Percentiles rank a stretch among this genome's conserved stretches.
phyloP scores from a whole-genome alignment of 306 rosid species.

The Bauhinia variegata region DNA sequence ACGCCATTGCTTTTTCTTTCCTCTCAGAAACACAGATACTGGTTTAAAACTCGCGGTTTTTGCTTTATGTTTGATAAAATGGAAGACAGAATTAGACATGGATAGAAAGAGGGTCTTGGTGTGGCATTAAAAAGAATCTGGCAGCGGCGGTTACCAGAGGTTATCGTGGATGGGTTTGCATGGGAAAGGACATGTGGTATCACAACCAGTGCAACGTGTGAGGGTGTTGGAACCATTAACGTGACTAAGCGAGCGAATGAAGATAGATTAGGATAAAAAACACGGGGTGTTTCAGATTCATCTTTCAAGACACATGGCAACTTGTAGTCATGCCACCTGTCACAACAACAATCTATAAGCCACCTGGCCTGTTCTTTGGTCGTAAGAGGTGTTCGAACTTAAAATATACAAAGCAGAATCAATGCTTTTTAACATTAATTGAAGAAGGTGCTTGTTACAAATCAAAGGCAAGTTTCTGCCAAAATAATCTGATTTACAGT shows the following conservation, averaged over 20 bases:
- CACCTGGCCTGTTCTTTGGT: conserved; percentile 27
- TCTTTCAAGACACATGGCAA: conserved; percentile 41
- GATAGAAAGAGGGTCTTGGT: neutral
- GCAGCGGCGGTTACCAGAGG: conserved; percentile 46
- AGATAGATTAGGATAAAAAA: conserved; percentile 9
- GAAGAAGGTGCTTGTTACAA: no score
- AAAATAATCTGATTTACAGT: conserved; percentile 47
- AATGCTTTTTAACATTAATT: no score
- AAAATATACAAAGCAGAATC: no score
- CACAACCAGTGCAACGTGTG: conserved; percentile 47
- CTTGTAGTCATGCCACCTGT: neutral
- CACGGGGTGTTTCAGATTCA: no score
- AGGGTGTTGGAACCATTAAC: neutral
- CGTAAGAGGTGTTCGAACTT: no score
- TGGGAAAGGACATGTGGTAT: conserved; percentile 51
- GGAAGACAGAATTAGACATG: neutral
- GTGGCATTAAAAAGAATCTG: conserved; percentile 27
- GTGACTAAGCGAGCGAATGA: conserved; percentile 38
- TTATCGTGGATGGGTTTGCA: conserved; percentile 47
- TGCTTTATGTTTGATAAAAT: neutral
- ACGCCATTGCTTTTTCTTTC: conserved; percentile 49
- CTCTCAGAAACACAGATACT: no score
- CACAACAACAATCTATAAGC: neutral
- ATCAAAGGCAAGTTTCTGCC: conserved; percentile 43
- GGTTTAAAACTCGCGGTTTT: no score